Evolutionary conservation across 2,329 filamentous ascomycete species (phyloP).

Genomic region (Dactylonectria macrodidyma): DNA sequence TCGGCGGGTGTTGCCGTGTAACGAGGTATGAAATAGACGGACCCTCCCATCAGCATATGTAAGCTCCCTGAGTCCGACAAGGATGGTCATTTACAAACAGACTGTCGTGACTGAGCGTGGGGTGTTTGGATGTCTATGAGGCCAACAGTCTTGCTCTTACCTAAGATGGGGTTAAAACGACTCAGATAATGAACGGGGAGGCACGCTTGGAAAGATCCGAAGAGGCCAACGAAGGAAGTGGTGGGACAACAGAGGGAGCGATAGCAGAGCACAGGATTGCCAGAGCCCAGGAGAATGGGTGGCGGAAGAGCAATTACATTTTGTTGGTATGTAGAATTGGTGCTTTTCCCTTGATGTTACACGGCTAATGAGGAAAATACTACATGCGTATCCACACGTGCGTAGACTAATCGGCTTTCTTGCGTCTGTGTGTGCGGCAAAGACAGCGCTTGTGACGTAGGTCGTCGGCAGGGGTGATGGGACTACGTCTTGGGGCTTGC

Average conservation of each 20-base stretch:
- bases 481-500: slow-evolving; percentile 11
- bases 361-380: not conserved
- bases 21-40: not conserved
- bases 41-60: not conserved
- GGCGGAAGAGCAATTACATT: slow-evolving; percentile 11
- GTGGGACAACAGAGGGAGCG: slow-evolving; percentile 19
- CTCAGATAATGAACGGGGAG: slow-evolving; percentile 13
- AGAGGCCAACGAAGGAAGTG: slow-evolving; percentile 1
- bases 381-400: not conserved
- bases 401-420: slow-evolving; percentile 11
- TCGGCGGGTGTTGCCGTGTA: slow-evolving; percentile 14
- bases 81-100: not conserved
- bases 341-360: slow-evolving; percentile 11
- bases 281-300: slow-evolving; percentile 17
- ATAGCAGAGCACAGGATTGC: not conserved
- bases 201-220: not conserved
- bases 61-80: slow-evolving; percentile 2
- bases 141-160: not conserved
- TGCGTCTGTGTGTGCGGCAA: slow-evolving; percentile 16
- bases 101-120: not conserved
- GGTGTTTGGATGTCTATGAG: not conserved
- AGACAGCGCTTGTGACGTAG: slow-evolving; percentile 23
- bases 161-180: slow-evolving; percentile 5
- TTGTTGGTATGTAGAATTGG: slow-evolving; percentile 18
- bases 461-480: slow-evolving; percentile 12